These are phyloP conservation scores for Nepenthes mirabilis DNA, from an alignment of 148 eudicot genomes.

Conservation along the genomic window DNA sequence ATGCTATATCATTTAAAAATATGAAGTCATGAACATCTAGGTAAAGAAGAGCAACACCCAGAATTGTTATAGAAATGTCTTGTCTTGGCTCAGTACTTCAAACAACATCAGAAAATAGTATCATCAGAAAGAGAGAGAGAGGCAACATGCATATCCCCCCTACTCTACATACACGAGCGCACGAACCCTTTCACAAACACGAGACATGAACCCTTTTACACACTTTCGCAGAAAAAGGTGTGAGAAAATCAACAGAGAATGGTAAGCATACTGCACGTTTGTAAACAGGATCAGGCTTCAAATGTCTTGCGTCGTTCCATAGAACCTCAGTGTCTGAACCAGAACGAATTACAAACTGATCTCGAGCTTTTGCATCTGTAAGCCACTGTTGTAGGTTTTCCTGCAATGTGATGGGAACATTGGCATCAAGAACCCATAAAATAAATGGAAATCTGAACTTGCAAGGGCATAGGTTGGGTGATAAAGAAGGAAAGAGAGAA, in stretches of 20 bases:
- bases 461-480: background rate
- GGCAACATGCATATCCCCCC: too few species aligned
- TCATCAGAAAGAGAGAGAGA: too few species aligned
- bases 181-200: too few species aligned
- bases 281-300: conserved; percentile 77
- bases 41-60: too few species aligned
- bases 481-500: background rate
- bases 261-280: conserved; percentile 41
- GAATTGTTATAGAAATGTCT: too few species aligned
- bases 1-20: too few species aligned
- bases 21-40: too few species aligned
- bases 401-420: conserved; percentile 24
- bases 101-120: too few species aligned
- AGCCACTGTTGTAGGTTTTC: conserved; percentile 91
- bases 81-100: too few species aligned
- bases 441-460: background rate
- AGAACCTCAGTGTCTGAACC: conserved; percentile 77
- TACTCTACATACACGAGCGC: too few species aligned
- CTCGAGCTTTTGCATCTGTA: conserved; percentile 59
- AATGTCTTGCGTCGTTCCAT: conserved; percentile 97
- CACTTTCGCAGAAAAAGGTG: background rate
- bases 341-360: conserved; percentile 90
- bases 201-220: background rate
- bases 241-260: background rate
- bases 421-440: background rate